phyloP scores from a whole-genome alignment of 345 rosid genomes.

The Camelina laxa region DNA sequence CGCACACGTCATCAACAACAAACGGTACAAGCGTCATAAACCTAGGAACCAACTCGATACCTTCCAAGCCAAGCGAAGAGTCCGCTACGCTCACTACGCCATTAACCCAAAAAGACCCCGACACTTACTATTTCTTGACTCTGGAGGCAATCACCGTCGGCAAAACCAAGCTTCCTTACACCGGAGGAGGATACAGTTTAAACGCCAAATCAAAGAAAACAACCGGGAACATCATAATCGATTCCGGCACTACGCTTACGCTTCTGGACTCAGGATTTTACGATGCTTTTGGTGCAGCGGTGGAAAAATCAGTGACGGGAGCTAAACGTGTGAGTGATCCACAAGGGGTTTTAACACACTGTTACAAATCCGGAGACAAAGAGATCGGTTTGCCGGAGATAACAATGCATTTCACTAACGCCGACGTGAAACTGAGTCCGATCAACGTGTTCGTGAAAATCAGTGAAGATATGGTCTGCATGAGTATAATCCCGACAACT shows the following conservation, averaged over 20 bases:
- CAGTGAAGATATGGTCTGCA: conserved; percentile 47
- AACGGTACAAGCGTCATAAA: conserved; percentile 49
- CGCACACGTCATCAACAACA: conserved; percentile 40
- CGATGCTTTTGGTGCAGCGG: conserved; percentile 41
- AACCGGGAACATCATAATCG: conserved; percentile 58
- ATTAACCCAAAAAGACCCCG: conserved; percentile 40
- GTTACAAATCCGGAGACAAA: conserved; percentile 32
- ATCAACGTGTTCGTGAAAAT: conserved; percentile 51
- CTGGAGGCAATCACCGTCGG: conserved; percentile 68
- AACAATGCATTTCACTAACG: conserved; percentile 57
- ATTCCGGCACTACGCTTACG: conserved; percentile 66
- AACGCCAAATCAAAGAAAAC: neutral
- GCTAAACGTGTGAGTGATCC: conserved; percentile 50
- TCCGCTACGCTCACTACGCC: conserved; percentile 48
- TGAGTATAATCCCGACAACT: conserved; percentile 42
- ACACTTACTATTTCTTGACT: conserved; percentile 55
- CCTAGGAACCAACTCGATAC: conserved; percentile 49
- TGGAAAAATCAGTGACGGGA: conserved; percentile 31
- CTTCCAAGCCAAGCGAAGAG: conserved; percentile 31
- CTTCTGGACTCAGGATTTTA: conserved; percentile 51
- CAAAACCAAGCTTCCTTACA: conserved; percentile 46
- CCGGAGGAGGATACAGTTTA: conserved; percentile 5
- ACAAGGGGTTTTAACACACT: conserved; percentile 40
- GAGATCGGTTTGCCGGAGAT: conserved; percentile 47
- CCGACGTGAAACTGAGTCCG: conserved; percentile 54